Percentiles rank a stretch among this genome's conserved stretches.
phyloP scores from a whole-genome alignment of 2,329 filamentous ascomycete species.

The Ophiostoma tasmaniense region DNA sequence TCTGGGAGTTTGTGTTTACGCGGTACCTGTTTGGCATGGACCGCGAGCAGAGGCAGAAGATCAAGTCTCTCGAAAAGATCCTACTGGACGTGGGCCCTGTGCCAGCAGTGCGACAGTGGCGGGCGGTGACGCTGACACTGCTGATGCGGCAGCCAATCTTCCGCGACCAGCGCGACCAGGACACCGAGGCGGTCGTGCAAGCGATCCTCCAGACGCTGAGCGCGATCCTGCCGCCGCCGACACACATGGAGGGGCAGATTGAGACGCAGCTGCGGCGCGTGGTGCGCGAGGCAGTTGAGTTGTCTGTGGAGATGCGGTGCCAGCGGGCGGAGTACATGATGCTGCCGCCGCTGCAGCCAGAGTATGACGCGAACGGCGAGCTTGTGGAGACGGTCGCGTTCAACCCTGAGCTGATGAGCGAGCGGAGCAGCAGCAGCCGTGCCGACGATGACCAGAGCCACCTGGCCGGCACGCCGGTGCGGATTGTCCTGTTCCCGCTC shows the following conservation, averaged over 20 bases:
- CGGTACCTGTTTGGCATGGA: conserved; percentile 98
- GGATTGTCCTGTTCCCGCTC: conserved; percentile 88
- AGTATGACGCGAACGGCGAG: conserved; percentile 90
- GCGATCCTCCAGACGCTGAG: conserved; percentile 80
- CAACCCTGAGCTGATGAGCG: conserved; percentile 91
- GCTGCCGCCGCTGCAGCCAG: conserved; percentile 87
- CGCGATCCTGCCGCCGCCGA: conserved; percentile 77
- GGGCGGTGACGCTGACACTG: conserved; percentile 85
- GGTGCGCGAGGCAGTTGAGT: conserved; percentile 76
- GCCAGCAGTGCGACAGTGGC: conserved; percentile 92
- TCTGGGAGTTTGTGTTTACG: conserved; percentile 98
- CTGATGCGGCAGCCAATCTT: conserved; percentile 76
- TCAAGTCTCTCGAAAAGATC: conserved; percentile 90
- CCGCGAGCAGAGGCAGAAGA: conserved; percentile 90
- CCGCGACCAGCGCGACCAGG: conserved; percentile 69
- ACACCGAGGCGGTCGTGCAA: conserved; percentile 92
- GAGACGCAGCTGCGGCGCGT: conserved; percentile 79
- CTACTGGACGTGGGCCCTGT: conserved; percentile 79
- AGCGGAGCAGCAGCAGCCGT: conserved; percentile 58
- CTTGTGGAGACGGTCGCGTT: conserved; percentile 80
- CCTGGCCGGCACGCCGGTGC: conserved; percentile 66
- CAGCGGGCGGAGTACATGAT: conserved; percentile 98
- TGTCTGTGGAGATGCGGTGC: conserved; percentile 94
- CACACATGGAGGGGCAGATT: conserved; percentile 70
- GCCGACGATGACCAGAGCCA: conserved; percentile 26